A percentile compares a stretch with the other conserved stretches of the same genome.
Conservation (phyloP, 495 filamentous ascomycete genomes). For the Sordaria brevicollis region DNA sequence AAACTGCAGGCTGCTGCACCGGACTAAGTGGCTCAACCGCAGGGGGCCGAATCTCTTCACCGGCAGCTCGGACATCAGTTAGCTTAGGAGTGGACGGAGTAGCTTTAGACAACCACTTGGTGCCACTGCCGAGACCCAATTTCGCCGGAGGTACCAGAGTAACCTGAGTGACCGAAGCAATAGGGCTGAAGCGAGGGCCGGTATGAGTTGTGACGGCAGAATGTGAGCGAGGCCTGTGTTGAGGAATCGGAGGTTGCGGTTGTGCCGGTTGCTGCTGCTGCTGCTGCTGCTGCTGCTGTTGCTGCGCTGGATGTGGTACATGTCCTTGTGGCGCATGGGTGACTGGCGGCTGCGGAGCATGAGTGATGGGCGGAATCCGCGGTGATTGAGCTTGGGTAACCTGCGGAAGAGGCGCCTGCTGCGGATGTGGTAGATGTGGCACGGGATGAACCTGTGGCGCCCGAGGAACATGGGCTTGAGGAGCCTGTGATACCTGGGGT, state of each 20-base stretch:
- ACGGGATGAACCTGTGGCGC: background rate
- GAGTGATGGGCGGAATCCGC: background rate
- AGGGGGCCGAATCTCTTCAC: conserved; percentile 28
- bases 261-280: conserved; percentile 6
- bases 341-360: background rate
- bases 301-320: background rate
- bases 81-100: conserved; percentile 36
- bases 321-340: background rate
- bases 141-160: conserved; percentile 1
- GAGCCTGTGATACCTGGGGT: conserved; percentile 7
- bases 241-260: background rate
- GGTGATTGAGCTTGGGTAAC: background rate
- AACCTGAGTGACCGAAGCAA: conserved; percentile 11
- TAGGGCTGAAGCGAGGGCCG: conserved; percentile 7
- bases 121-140: conserved; percentile 27
- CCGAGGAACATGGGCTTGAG: background rate
- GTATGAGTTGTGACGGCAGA: background rate
- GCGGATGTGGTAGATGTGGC: background rate
- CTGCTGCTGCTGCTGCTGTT: conserved; percentile 5
- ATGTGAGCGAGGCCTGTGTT: conserved; percentile 9
- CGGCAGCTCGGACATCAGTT: conserved; percentile 11
- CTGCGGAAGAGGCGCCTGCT: conserved; percentile 7
- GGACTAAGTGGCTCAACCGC: conserved; percentile 39
- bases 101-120: conserved; percentile 35
- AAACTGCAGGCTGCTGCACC: conserved; percentile 3